Evolutionary conservation across 2,329 filamentous ascomycete genomes (phyloP), one percentile per base, ranked within the genome.

Genomic region (Chaetoscypha palmicola): DNA sequence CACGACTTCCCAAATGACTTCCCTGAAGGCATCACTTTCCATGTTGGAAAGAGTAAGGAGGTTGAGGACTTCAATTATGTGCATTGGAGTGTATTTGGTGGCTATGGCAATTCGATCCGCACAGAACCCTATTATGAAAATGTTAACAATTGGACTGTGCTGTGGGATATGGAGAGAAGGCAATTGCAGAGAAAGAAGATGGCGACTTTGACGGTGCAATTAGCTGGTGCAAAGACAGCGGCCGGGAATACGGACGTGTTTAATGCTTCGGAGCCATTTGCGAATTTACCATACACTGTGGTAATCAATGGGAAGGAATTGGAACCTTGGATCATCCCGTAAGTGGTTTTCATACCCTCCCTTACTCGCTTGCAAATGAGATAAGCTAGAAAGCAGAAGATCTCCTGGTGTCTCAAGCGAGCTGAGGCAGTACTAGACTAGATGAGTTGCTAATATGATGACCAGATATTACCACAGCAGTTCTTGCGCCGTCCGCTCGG

Each of bases 31-130:
- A 68, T 83, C 0, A 67, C 64, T 17, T 83, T 74, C 62, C 68
- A 70, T 11, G 70, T 83, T 1, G 77, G 77, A 8, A 60, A 70
- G 55, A 72, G 69, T 47, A 60, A 74, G 20, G 65, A 65, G 14
- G 62, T 61, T 0, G 58, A 62, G 9, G 74, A 79, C 52, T 66
- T 79, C 47, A 83, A 83, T 60, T 81, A 81, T 43, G 72, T 81
- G 3, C 79, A 83, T 57, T 83, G 78, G 79, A 74, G 71, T 45
- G 76, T 78, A 7, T 81, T 79, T 52, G 77, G 77, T 1, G 73
- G 74, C 4, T 64, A 72, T 21, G 73, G 66, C 1, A 73, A 78
- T 58, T 68, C 60, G 11, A 41, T 66, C 3, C 66, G 73, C 1
- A 60, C 66, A 1, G 62, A 68, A 34, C 60, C 67, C 4, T 69